Evolutionary conservation across 768 basidiomycete genomes (phyloP).

Genomic region (Amanita thiersii): DNA sequence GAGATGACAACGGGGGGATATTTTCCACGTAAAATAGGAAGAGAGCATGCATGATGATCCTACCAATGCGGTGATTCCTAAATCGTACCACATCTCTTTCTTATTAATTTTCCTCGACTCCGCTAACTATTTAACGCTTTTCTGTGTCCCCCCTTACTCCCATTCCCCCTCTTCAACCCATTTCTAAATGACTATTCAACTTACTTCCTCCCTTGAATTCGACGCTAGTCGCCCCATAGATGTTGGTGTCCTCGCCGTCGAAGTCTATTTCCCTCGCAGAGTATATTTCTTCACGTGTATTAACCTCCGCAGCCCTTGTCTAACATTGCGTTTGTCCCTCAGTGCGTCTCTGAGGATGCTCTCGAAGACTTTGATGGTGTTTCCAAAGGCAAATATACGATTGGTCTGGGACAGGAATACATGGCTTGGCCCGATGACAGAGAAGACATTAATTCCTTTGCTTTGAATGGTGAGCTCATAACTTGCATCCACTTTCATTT

Average conservation of each 20-base stretch:
- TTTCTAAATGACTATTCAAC: conserved; percentile 32
- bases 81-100: conserved; percentile 40
- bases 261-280: conserved; percentile 91
- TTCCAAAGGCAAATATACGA: conserved; percentile 95
- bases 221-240: conserved; percentile 71
- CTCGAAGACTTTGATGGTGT: conserved; percentile 94
- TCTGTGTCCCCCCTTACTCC: conserved; percentile 10
- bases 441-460: conserved; percentile 98
- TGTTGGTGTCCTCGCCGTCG: conserved; percentile 90
- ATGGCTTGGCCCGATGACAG: conserved; percentile 99
- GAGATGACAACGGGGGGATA: too few relatives aligned
- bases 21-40: conserved; percentile 2
- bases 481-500: neutral
- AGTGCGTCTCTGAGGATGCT: conserved; percentile 95
- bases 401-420: conserved; percentile 94
- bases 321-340: conserved; percentile 8
- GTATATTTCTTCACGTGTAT: conserved; percentile 34
- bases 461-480: conserved; percentile 68
- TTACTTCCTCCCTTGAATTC: conserved; percentile 23
- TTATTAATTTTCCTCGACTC: conserved; percentile 28
- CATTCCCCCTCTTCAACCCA: conserved; percentile 11
- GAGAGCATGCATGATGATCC: neutral
- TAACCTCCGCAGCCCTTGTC: conserved; percentile 8
- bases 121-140: conserved; percentile 10
- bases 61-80: conserved; percentile 2